Evolutionary conservation across 2,329 filamentous ascomycete genomes (phyloP), one percentile per base, ranked within the genome.

Genomic region (Arthrobotrys sinensis): DNA sequence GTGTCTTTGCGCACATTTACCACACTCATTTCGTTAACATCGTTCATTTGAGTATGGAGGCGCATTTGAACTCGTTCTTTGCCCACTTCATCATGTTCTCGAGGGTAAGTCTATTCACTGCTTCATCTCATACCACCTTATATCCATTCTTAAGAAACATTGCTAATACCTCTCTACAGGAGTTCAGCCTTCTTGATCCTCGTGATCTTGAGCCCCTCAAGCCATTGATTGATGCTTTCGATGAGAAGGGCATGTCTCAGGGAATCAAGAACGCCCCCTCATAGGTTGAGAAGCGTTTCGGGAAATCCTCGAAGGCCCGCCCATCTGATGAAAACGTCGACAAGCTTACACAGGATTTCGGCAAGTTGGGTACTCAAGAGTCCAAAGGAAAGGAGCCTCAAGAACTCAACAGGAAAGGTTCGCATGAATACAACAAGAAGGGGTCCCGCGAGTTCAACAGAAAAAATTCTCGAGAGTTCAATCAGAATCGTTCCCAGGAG

Each of bases 1-100:
- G 96, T 76, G 95, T 97, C 81, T 99, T 99, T 83, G 92, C 96
- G 57, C 96, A 99, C 85, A 90, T 99, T 79, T 99, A 99, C 87
- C 97, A 97, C 89, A 93, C 94, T 72, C 96, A 99, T 85, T 99
- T 93, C 85, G 92, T 93, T 81, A 92, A 92, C 4, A 93, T 94
- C 85, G 95, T 93, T 85, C 91, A 94, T 84, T 88, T 95, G 80
- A 93, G 92, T 85, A 86, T 92, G 8, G 91, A 92, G 84, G 92
- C 94, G 84, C 91, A 93, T 82, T 88, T 95, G 79, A 96, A 96
- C 87, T 94, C 92, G 84, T 94, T 92, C 85, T 96, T 96, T 84
- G 92, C 92, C 53, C 92, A 95, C 86, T 96, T 95, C 81, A 88
- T 94, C 80, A 88, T 80, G 62, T 82, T 82, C 34, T 79, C 80